Evolutionary conservation across 1,284 basidiomycete genomes (phyloP).

Genomic region (Trametes hirsuta): DNA sequence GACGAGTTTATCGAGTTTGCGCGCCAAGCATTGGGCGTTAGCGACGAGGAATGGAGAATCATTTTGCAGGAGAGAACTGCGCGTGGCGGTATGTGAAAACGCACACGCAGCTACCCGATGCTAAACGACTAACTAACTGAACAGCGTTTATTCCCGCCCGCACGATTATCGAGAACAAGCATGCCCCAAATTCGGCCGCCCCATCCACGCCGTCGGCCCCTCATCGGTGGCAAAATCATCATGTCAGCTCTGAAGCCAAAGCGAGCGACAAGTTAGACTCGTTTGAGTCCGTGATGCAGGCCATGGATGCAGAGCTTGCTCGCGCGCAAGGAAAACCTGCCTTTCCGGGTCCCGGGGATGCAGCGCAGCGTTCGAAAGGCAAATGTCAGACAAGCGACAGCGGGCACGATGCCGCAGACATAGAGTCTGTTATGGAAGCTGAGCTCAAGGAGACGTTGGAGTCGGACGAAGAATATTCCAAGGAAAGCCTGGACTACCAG

Average conservation of each 20-base stretch:
- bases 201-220: not conserved
- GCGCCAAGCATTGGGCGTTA: slow-evolving; percentile 85
- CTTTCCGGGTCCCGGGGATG: slow-evolving; percentile 9
- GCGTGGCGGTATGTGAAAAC: slow-evolving; percentile 67
- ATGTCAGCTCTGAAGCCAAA: slow-evolving; percentile 58
- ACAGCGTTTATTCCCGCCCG: slow-evolving; percentile 72
- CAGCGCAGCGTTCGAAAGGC: slow-evolving; percentile 27
- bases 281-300: slow-evolving; percentile 93
- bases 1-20: slow-evolving; percentile 94
- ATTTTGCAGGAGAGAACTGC: slow-evolving; percentile 77
- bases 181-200: not conserved
- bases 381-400: slow-evolving; percentile 40
- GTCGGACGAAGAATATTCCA: slow-evolving; percentile 51
- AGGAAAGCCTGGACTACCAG: slow-evolving; percentile 72
- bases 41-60: slow-evolving; percentile 79
- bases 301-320: slow-evolving; percentile 85
- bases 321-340: slow-evolving; percentile 38
- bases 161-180: slow-evolving; percentile 30
- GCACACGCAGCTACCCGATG: not conserved
- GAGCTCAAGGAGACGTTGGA: slow-evolving; percentile 72
- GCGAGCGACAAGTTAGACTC: slow-evolving; percentile 59
- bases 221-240: slow-evolving; percentile 23
- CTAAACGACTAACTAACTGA: not conserved
- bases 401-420: slow-evolving; percentile 58
- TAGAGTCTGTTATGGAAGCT: slow-evolving; percentile 83